These are phyloP conservation scores for Acanthamoeba castellanii DNA, from an alignment of 208 protist genomes.

Conservation along the genomic window DNA sequence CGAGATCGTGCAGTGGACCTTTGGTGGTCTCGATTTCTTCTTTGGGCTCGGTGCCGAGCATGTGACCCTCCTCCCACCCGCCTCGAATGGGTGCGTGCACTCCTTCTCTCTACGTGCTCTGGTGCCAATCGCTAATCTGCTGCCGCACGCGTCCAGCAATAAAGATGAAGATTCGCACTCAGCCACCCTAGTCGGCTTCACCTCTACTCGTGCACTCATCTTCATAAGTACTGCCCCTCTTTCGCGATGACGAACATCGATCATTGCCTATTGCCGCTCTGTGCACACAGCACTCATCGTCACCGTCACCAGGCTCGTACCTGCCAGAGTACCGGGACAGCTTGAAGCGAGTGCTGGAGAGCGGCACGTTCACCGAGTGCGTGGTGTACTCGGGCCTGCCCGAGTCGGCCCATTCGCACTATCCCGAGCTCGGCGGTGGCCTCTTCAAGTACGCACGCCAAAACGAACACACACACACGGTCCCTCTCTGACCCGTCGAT, in stretches of 20 bases:
- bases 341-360: conserved; percentile 28
- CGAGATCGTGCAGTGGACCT: conserved; percentile 60
- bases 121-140: too few species aligned
- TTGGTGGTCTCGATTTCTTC: conserved; percentile 66
- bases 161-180: neutral
- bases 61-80: neutral
- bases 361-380: neutral
- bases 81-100: neutral
- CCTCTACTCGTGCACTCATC: conserved; percentile 25
- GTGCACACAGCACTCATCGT: neutral
- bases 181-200: neutral
- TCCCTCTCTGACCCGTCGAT: too few species aligned
- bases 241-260: neutral
- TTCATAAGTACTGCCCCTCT: neutral
- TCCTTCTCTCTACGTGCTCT: neutral
- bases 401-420: conserved; percentile 20
- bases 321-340: conserved; percentile 50
- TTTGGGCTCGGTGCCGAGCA: neutral
- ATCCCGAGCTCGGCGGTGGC: conserved; percentile 49
- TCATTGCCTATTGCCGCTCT: neutral
- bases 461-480: too few species aligned
- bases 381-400: conserved; percentile 26
- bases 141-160: too few species aligned
- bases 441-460: conserved; percentile 43
- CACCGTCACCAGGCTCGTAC: neutral